A percentile compares a stretch with the other conserved stretches of the same genome.
Conservation (phyloP, 805 yeast genomes). For the Candida railenensis region DNA sequence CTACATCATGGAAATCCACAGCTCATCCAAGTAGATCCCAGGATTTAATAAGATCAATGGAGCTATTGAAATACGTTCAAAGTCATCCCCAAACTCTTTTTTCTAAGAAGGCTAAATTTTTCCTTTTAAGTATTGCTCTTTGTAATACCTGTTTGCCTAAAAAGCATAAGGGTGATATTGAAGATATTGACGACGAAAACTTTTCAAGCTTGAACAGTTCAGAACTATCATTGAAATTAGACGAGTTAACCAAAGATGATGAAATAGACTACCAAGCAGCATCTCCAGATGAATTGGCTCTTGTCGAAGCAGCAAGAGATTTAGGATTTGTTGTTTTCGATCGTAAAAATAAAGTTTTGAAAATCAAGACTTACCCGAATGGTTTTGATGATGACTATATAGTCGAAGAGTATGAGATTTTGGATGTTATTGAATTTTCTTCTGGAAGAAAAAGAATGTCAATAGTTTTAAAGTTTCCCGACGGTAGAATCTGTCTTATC, state of each 20-base stretch:
- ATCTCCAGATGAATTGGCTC: constrained; percentile 94
- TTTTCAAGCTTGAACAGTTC: constrained; percentile 11
- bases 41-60: constrained; percentile 51
- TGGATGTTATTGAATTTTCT: constrained; percentile 83
- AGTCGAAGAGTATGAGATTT: constrained; percentile 67
- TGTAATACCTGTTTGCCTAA: constrained; percentile 91
- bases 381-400: constrained; percentile 70
- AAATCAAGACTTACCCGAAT: constrained; percentile 75
- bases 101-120: constrained; percentile 73
- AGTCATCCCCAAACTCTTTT: constrained; percentile 66
- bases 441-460: constrained; percentile 94
- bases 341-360: constrained; percentile 56
- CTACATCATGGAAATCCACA: constrained; percentile 44
- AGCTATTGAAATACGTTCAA: constrained; percentile 69
- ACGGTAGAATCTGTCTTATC: constrained; percentile 67
- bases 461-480: constrained; percentile 74
- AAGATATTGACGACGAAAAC: not conserved
- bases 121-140: constrained; percentile 75
- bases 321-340: constrained; percentile 86
- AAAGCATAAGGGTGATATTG: constrained; percentile 14
- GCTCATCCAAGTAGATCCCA: constrained; percentile 47
- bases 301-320: constrained; percentile 92
- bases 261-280: constrained; percentile 84
- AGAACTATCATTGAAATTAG: constrained; percentile 4
- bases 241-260: constrained; percentile 28